Percentiles rank a stretch among this genome's conserved stretches.
Conservation (phyloP, 352 stramenopile genomes). For the Vaucheria bursata region DNA sequence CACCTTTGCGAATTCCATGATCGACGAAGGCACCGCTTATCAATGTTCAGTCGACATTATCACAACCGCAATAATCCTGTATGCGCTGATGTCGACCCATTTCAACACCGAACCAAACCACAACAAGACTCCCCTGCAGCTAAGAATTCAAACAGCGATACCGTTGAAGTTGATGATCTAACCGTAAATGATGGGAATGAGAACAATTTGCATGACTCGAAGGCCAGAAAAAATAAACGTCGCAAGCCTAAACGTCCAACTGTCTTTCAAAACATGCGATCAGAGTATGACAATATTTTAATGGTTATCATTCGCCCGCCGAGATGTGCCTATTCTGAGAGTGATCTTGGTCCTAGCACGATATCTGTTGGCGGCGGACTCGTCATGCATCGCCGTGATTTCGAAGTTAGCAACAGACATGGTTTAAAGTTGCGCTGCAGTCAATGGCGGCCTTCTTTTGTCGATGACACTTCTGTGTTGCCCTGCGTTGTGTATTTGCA, state of each 20-base stretch:
- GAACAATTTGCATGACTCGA: too few species aligned
- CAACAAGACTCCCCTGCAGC: too few species aligned
- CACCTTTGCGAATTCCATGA: background rate
- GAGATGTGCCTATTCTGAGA: slow-evolving; percentile 21
- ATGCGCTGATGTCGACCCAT: background rate
- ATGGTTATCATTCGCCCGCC: slow-evolving; percentile 42
- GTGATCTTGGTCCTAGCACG: slow-evolving; percentile 22
- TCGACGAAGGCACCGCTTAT: background rate
- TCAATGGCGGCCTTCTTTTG: slow-evolving; percentile 38
- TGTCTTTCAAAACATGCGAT: slow-evolving; percentile 18
- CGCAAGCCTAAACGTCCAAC: background rate
- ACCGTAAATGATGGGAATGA: too few species aligned
- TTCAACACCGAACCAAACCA: background rate
- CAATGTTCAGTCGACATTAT: background rate
- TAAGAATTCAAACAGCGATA: too few species aligned
- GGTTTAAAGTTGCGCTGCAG: slow-evolving; percentile 29
- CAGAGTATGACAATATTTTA: slow-evolving; percentile 30
- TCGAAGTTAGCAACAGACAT: slow-evolving; percentile 22
- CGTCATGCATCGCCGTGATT: slow-evolving; percentile 28
- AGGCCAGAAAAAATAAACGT: too few species aligned
- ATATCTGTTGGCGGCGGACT: slow-evolving; percentile 23
- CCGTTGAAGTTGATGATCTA: too few species aligned
- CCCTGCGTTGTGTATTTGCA: slow-evolving; percentile 47
- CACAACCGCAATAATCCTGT: background rate
- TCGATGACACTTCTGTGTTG: slow-evolving; percentile 32